Base-by-base conservation (phyloP, 73 alveolate genomes). In the Paramecium sonneborni region DNA sequence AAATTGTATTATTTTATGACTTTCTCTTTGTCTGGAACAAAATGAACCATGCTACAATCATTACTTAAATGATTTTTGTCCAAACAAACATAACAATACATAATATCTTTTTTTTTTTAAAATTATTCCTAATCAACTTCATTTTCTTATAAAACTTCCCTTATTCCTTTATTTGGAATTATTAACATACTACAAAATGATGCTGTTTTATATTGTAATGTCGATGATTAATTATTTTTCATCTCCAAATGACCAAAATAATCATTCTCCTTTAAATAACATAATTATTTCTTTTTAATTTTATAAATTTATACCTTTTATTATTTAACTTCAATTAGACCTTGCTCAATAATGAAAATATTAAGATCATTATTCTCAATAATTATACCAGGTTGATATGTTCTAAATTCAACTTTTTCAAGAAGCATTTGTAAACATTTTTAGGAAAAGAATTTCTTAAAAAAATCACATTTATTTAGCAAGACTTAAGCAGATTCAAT, bases 1-100 rank as follows among this genome's bases (percentile, higher is more conserved):
- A 74, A 74, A 37, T 34, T 74, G 87, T 79, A 79, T 79, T 46
- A 4, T 44, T 79, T 79, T 11, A 79, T 79, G 15, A 79, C 72
- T 10, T 26, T 46, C 8, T 79, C 90, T 6, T 24, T 41, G 18
- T 79, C 90, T 38, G 90, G 90, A 10, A 79, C 74, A 39, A 39
- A 79, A 24, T 79, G 90, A 39, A 79, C 76, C 6, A 43, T 14
- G 20, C 14, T 12, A 44, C 90, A 79, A 14, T 79, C 41, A 32
- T 38, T 56, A 23, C 74, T 30, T 5, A 23, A 24, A 23, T 79
- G 90, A 32, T 79, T 21, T 20, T 79, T 79, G 41, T 39, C 23
- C 21, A 41, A 1, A 44, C 90, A 79, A 10, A 79, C n/a, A 24
- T 46, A 79, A 41, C 86, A 72, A 72, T 34, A 72, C 86, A 72